A percentile compares a stretch with the other conserved stretches of the same genome.
Evolutionary conservation across 805 yeast genomes (phyloP).

Genomic region (Candida glaebosa): DNA sequence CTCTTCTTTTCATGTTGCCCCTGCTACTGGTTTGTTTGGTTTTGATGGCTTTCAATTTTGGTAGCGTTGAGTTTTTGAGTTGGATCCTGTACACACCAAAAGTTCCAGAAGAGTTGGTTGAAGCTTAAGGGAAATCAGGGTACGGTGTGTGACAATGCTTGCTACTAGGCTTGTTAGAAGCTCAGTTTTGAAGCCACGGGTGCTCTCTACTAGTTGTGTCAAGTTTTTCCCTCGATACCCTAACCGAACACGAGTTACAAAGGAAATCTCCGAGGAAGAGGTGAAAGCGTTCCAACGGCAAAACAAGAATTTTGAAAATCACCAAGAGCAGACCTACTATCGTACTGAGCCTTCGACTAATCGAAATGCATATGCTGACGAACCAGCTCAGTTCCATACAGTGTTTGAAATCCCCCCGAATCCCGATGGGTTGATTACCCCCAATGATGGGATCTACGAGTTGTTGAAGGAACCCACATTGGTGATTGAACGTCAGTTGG

Average conservation of each 20-base stretch:
- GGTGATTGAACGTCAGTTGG: constrained; percentile 84
- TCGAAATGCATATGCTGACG: constrained; percentile 15
- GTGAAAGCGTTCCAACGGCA: constrained; percentile 17
- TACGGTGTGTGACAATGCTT: neutral
- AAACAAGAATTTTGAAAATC: constrained; percentile 8
- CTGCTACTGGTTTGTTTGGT: neutral
- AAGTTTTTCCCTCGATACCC: neutral
- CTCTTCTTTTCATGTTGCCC: neutral
- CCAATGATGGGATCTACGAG: constrained; percentile 56
- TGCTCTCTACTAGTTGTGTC: neutral
- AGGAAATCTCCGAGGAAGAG: constrained; percentile 36
- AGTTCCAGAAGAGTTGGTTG: neutral
- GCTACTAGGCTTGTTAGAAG: neutral
- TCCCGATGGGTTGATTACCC: constrained; percentile 49
- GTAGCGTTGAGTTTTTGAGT: neutral
- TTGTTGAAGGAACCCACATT: constrained; percentile 77
- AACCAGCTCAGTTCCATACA: constrained; percentile 29
- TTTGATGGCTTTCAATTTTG: neutral
- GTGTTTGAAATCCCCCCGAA: constrained; percentile 37
- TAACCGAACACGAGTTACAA: constrained; percentile 24
- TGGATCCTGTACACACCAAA: neutral
- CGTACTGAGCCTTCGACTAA: constrained; percentile 25
- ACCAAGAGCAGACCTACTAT: constrained; percentile 16
- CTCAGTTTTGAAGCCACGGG: neutral
- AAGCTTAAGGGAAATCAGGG: neutral